Evolutionary conservation across 1,284 basidiomycete species (phyloP).

Genomic region (Rhodotorula sp.): DNA sequence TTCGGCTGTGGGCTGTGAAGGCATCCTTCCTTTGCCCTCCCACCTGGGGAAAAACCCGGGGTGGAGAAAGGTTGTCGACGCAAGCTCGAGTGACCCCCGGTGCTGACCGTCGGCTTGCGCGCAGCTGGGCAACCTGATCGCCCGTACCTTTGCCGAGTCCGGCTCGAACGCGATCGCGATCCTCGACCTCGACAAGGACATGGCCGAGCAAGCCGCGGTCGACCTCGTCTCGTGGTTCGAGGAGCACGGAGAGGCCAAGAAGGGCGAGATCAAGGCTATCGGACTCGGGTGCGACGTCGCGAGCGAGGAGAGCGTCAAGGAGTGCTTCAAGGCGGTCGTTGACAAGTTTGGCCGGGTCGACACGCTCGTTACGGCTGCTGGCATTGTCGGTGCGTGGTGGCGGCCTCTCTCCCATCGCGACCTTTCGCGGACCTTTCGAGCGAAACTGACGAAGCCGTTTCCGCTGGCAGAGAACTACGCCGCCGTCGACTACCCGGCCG

Average conservation of each 20-base stretch:
- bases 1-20: no score
- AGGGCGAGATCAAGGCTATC: constrained; percentile 65
- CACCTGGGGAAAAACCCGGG: no score
- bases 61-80: background rate
- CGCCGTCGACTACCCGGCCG: constrained; percentile 72
- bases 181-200: constrained; percentile 74
- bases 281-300: constrained; percentile 86
- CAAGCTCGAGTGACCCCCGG: background rate
- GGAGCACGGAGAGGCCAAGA: constrained; percentile 60
- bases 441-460: background rate
- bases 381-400: constrained; percentile 51
- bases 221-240: constrained; percentile 65
- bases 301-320: constrained; percentile 72
- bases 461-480: constrained; percentile 83
- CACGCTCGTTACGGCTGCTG: constrained; percentile 80
- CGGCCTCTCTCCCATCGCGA: no score
- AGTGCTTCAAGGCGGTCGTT: constrained; percentile 65
- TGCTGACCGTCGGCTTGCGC: background rate
- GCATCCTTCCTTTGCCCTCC: background rate
- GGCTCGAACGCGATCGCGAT: constrained; percentile 76
- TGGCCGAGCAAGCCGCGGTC: constrained; percentile 67
- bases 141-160: constrained; percentile 82
- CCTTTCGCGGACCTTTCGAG: background rate
- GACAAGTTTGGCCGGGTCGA: constrained; percentile 79
- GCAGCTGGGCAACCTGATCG: constrained; percentile 78